Percentiles rank a stretch among this genome's conserved stretches.
Conservation (phyloP, 805 yeast species). For the Ogataea trehaloabstinens region DNA sequence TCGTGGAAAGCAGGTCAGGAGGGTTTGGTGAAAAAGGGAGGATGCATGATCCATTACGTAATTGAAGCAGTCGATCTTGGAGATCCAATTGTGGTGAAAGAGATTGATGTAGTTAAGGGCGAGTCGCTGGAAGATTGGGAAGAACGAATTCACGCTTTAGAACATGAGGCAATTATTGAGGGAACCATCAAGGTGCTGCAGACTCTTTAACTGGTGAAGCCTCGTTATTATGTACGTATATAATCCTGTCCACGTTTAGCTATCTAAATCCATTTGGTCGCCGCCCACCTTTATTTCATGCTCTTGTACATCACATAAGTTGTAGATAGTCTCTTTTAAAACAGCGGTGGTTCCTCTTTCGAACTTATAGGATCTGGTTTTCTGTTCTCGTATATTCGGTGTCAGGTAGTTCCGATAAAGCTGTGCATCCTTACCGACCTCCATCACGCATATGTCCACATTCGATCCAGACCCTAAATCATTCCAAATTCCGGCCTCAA, state of each 20-base stretch:
- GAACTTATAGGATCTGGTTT: slow-evolving; percentile 81
- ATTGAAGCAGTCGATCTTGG: slow-evolving; percentile 95
- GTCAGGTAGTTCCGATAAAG: slow-evolving; percentile 83
- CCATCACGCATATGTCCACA: slow-evolving; percentile 97
- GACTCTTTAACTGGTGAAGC: slow-evolving; percentile 26
- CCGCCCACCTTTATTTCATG: slow-evolving; percentile 32
- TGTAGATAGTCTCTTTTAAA: slow-evolving; percentile 63
- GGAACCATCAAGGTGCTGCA: slow-evolving; percentile 69
- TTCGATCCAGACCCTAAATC: slow-evolving; percentile 98
- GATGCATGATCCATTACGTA: slow-evolving; percentile 97
- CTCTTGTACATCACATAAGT: slow-evolving; percentile 58
- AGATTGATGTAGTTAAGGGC: slow-evolving; percentile 64
- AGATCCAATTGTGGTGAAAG: slow-evolving; percentile 80
- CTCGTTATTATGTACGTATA: slow-evolving; percentile 1
- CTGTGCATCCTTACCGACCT: slow-evolving; percentile 82
- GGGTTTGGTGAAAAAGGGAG: slow-evolving; percentile 73
- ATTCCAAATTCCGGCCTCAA: slow-evolving; percentile 98
- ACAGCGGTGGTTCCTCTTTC: slow-evolving; percentile 93
- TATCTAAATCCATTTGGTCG: slow-evolving; percentile 53
- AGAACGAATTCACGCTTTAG: slow-evolving; percentile 74
- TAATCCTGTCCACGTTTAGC: slow-evolving; percentile 1
- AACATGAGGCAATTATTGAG: slow-evolving; percentile 91
- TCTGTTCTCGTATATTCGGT: slow-evolving; percentile 83
- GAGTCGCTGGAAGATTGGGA: slow-evolving; percentile 83
- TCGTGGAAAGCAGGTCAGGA: slow-evolving; percentile 95